Base-by-base conservation (phyloP, 345 rosid genomes). In the Salix caprea region DNA sequence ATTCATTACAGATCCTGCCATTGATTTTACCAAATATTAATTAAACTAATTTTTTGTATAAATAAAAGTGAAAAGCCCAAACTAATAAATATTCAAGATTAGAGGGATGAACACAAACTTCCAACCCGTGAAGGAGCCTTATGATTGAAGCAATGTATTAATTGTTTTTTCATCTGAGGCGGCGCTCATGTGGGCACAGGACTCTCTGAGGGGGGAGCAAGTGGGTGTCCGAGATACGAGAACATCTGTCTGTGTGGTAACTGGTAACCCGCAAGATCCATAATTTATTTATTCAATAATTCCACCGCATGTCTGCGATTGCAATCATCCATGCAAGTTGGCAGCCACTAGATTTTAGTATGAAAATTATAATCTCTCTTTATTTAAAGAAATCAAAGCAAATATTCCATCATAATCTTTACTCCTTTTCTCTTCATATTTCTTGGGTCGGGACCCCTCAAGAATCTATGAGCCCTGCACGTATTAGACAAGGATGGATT, bases 251-350 rank as follows among this genome's bases (percentile, higher is more conserved):
- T 68, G 67, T 77, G 82, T 77, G 76, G 85, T 32, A 65, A 68
- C 85, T 77, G 76, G 85, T 32, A 65, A 68, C 85, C 81, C 81
- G 80, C 81, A 18, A 65, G 39, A 72, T 79, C 81, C 81, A 69
- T 46, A 65, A 6, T 70, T 77, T 62, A 64, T 56, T 54, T 54
- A 18, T 54, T 75, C 54, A 77, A 81, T 81, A 64, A 81, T 79
- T 54, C 83, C 52, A 58, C 72, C 75, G 70, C 44, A 72, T 75
- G 67, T 71, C 71, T 71, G 28, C 13, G 28, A 10, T 19, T 15
- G 26, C 60, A 77, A 36, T 67, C 36, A 36, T 36, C 37, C 2
- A 15, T 40, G 39, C 76, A 40, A 75, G 69, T 73, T 78, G 76
- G 44, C 61, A 9, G 23, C 73, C 58, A 4, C 81, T 71, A 74